Evolutionary conservation across 2,329 filamentous ascomycete genomes (phyloP).

Genomic region (Bipolaris gigantea): DNA sequence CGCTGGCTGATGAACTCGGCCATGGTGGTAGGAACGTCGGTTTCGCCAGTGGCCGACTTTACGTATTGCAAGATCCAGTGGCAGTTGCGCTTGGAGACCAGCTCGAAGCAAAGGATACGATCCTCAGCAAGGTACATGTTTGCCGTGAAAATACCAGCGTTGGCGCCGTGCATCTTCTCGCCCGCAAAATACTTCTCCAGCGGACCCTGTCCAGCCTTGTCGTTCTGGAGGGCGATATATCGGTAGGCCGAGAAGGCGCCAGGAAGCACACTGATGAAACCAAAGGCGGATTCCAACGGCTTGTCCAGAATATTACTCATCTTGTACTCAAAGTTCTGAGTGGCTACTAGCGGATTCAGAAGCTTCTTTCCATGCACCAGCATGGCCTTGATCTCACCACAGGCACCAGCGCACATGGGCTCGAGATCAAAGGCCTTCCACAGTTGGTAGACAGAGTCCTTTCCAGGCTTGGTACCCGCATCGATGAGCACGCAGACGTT

Average conservation of each 20-base stretch:
- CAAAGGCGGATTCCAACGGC: constrained; percentile 93
- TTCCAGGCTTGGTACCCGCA: constrained; percentile 91
- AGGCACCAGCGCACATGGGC: constrained; percentile 95
- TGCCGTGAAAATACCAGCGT: constrained; percentile 94
- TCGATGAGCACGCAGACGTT: constrained; percentile 97
- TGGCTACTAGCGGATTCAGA: constrained; percentile 89
- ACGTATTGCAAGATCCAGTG: constrained; percentile 98
- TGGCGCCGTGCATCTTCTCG: constrained; percentile 91
- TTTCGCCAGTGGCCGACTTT: constrained; percentile 95
- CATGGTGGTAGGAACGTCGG: constrained; percentile 92
- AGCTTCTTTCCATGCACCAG: constrained; percentile 84
- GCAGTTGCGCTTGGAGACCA: constrained; percentile 95
- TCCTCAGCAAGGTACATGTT: constrained; percentile 99
- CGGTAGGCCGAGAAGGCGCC: constrained; percentile 99
- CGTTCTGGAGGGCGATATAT: constrained; percentile 91
- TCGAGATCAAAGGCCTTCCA: constrained; percentile 99
- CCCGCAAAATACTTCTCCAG: constrained; percentile 96
- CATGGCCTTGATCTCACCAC: constrained; percentile 99
- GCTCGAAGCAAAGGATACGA: constrained; percentile 97
- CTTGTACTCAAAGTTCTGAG: constrained; percentile 99
- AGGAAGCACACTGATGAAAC: constrained; percentile 94
- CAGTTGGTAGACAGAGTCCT: constrained; percentile 92
- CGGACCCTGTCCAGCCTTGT: constrained; percentile 90
- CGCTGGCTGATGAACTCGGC: constrained; percentile 94
- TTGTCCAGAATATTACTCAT: constrained; percentile 99